phyloP scores from a whole-genome alignment of 2,329 filamentous ascomycete genomes.

The Simplicillium aogashimaense region DNA sequence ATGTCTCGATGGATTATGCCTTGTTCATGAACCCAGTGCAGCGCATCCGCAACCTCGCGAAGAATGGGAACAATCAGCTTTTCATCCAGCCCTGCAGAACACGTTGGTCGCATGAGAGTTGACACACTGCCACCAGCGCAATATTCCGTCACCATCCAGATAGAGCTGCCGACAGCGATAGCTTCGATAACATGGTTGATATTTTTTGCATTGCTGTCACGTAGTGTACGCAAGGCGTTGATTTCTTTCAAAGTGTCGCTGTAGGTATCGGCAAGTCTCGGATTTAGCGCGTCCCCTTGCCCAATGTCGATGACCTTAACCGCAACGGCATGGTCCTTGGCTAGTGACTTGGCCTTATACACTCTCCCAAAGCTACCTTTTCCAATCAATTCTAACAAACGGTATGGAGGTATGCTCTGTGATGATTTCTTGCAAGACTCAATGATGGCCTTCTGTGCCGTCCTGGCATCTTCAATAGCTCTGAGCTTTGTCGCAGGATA shows the following conservation, averaged over 20 bases:
- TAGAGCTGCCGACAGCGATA: slow-evolving; percentile 49
- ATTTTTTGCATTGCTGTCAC: slow-evolving; percentile 51
- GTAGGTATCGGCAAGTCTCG: slow-evolving; percentile 35
- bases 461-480: not conserved
- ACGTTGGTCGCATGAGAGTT: slow-evolving; percentile 40
- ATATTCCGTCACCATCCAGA: slow-evolving; percentile 63
- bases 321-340: slow-evolving; percentile 41
- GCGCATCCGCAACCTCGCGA: slow-evolving; percentile 36
- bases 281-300: slow-evolving; percentile 52
- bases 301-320: slow-evolving; percentile 72
- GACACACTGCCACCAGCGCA: slow-evolving; percentile 58
- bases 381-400: slow-evolving; percentile 53
- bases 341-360: slow-evolving; percentile 41
- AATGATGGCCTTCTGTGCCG: not conserved
- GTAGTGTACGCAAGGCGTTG: slow-evolving; percentile 47
- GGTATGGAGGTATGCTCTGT: slow-evolving; percentile 33
- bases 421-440: not conserved
- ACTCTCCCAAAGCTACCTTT: slow-evolving; percentile 58
- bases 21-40: slow-evolving; percentile 38
- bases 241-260: slow-evolving; percentile 42
- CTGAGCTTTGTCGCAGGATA: too few species aligned
- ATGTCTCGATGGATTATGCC: slow-evolving; percentile 43
- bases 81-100: slow-evolving; percentile 36
- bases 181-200: slow-evolving; percentile 59
- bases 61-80: slow-evolving; percentile 42